phyloP scores from a whole-genome alignment of 1,284 basidiomycete genomes.

The Violaceomyces palustris region DNA sequence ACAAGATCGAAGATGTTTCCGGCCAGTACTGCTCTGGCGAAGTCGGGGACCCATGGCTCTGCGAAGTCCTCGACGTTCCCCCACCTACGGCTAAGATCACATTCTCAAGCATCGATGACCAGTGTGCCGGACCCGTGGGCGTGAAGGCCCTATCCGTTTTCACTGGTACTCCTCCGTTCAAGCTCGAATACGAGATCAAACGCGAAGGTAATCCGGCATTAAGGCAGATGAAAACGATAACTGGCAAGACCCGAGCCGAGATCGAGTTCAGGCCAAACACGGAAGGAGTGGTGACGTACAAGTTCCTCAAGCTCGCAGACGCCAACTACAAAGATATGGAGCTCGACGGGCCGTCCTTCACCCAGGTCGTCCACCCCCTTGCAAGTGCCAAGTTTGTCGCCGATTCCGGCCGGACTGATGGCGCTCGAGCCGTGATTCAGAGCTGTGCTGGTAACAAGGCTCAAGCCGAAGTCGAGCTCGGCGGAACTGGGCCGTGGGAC shows the following conservation, averaged over 20 bases:
- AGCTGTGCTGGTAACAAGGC: slow-evolving; percentile 47
- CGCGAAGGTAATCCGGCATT: slow-evolving; percentile 55
- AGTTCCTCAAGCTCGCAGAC: slow-evolving; percentile 75
- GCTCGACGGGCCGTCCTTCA: slow-evolving; percentile 46
- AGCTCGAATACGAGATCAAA: slow-evolving; percentile 70
- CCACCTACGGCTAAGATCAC: slow-evolving; percentile 74
- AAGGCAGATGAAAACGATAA: slow-evolving; percentile 58
- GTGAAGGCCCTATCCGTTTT: slow-evolving; percentile 80
- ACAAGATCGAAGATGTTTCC: slow-evolving; percentile 67
- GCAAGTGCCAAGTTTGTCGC: slow-evolving; percentile 43
- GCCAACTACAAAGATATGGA: slow-evolving; percentile 69
- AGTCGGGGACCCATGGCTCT: slow-evolving; percentile 41
- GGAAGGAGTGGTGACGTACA: slow-evolving; percentile 84
- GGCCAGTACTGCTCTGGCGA: slow-evolving; percentile 64
- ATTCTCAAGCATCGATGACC: slow-evolving; percentile 78
- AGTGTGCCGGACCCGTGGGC: slow-evolving; percentile 86
- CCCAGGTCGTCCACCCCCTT: slow-evolving; percentile 47
- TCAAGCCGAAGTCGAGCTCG: slow-evolving; percentile 37
- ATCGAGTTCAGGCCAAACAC: slow-evolving; percentile 79
- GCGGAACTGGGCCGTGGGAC: slow-evolving; percentile 48
- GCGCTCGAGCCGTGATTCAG: slow-evolving; percentile 36
- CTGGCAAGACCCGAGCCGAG: slow-evolving; percentile 71
- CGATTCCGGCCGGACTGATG: slow-evolving; percentile 4
- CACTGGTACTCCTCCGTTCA: slow-evolving; percentile 86
- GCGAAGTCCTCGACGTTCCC: slow-evolving; percentile 57